Evolutionary conservation across 2,329 filamentous ascomycete genomes (phyloP).

Genomic region (Alternaria novae-zelandiae): DNA sequence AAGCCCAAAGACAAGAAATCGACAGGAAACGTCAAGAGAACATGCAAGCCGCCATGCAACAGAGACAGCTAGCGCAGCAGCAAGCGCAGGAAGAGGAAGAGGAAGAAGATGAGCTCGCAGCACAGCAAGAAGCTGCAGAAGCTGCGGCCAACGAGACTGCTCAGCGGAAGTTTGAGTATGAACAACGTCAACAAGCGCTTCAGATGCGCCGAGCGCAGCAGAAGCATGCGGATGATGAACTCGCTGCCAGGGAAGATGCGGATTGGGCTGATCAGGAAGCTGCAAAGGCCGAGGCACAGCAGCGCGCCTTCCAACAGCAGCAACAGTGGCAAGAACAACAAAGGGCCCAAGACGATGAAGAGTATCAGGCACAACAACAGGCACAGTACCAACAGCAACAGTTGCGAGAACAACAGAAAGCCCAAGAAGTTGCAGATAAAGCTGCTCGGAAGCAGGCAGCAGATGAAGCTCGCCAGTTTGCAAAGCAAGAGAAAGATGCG

Average conservation of each 20-base stretch:
- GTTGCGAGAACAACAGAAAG: not conserved
- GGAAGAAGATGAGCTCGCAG: not conserved
- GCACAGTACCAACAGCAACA: not conserved
- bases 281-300: not conserved
- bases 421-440: not conserved
- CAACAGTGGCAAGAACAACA: not conserved
- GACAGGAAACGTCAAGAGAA: not conserved
- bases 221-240: not conserved
- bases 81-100: not conserved
- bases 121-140: not conserved
- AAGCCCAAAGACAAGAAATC: not conserved
- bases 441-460: not conserved
- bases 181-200: not conserved
- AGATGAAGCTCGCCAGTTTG: not conserved
- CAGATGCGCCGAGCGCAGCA: not conserved
- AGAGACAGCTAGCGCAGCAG: not conserved
- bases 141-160: not conserved
- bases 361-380: not conserved
- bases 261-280: not conserved
- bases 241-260: not conserved
- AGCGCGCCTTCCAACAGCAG: not conserved
- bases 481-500: not conserved
- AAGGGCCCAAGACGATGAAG: not conserved
- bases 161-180: not conserved
- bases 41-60: not conserved